Evolutionary conservation across 305 asterid genomes (phyloP).

Genomic region (Salvia sclarea): DNA sequence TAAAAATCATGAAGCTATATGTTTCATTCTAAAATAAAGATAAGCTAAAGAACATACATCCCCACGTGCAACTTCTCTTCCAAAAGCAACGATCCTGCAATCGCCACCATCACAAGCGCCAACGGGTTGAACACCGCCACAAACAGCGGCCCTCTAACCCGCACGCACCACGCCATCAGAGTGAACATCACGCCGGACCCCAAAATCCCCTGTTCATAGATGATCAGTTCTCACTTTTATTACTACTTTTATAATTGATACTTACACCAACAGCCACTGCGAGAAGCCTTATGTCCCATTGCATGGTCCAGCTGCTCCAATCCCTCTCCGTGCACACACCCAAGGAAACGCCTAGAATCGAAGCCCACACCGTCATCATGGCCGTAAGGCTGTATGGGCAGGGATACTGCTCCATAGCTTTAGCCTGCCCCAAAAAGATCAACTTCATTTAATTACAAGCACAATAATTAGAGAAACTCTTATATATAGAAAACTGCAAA

Average conservation of each 20-base stretch:
- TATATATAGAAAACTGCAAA: too few species aligned
- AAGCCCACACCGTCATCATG: conserved; percentile 55
- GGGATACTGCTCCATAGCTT: conserved; percentile 56
- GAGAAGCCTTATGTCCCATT: conserved; percentile 63
- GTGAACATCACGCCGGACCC: conserved; percentile 58
- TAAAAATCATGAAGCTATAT: too few species aligned
- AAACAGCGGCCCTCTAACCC: conserved; percentile 70
- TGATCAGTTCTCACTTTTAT: too few species aligned
- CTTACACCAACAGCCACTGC: conserved; percentile 50
- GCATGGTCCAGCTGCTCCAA: conserved; percentile 65
- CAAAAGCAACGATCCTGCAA: conserved; percentile 52
- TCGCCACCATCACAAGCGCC: conserved; percentile 58
- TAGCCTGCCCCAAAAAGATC: conserved; percentile 45
- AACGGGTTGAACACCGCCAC: conserved; percentile 66
- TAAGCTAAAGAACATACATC: conserved; percentile 38
- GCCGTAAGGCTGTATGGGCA: conserved; percentile 73
- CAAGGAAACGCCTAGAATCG: conserved; percentile 44
- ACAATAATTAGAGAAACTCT: too few species aligned
- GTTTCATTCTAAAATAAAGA: too few species aligned
- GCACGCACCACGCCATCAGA: conserved; percentile 48
- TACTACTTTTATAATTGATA: too few species aligned
- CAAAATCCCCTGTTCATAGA: conserved; percentile 65
- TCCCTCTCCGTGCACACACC: conserved; percentile 53
- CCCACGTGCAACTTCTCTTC: conserved; percentile 62
- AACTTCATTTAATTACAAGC: too few species aligned